These are phyloP conservation scores for Eragrostis tef DNA, from an alignment of 202 grass and related monocot genomes.

Conservation along the genomic window DNA sequence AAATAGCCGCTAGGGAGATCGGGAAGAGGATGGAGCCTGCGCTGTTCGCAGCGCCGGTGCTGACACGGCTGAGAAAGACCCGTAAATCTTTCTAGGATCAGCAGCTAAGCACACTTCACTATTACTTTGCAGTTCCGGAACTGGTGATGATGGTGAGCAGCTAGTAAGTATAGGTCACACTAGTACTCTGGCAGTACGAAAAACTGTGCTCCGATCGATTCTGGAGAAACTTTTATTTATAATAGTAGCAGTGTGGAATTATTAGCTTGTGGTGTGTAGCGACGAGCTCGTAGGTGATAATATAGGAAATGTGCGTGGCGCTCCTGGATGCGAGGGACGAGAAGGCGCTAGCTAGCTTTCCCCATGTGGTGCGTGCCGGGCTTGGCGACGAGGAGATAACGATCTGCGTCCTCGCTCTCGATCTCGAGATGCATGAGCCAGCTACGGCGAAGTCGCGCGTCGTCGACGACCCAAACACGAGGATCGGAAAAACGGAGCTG, in stretches of 20 bases:
- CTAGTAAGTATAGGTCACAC: neutral
- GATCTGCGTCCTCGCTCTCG: conserved; percentile 2
- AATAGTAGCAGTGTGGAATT: neutral
- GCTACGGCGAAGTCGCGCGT: neutral
- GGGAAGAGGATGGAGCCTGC: neutral
- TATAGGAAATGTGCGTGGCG: conserved; percentile 29
- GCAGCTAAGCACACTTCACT: conserved; percentile 4
- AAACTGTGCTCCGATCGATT: neutral
- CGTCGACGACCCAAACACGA: conserved; percentile 43
- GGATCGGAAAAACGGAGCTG: conserved; percentile 1
- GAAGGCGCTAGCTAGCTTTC: neutral
- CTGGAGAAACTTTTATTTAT: neutral
- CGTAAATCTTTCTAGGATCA: neutral
- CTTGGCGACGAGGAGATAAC: conserved; percentile 38
- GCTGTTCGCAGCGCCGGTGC: neutral
- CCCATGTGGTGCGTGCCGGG: conserved; percentile 55
- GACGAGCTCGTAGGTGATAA: conserved; percentile 14
- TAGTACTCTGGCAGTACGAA: neutral
- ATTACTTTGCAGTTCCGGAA: neutral
- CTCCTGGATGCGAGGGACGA: conserved; percentile 20
- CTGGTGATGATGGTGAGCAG: neutral
- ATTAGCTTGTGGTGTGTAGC: neutral
- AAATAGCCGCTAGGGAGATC: too few relatives aligned
- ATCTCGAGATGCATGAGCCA: conserved; percentile 43
- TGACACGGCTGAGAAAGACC: neutral